Conservation (phyloP, 768 basidiomycete species). For the Pholiota microspora region DNA sequence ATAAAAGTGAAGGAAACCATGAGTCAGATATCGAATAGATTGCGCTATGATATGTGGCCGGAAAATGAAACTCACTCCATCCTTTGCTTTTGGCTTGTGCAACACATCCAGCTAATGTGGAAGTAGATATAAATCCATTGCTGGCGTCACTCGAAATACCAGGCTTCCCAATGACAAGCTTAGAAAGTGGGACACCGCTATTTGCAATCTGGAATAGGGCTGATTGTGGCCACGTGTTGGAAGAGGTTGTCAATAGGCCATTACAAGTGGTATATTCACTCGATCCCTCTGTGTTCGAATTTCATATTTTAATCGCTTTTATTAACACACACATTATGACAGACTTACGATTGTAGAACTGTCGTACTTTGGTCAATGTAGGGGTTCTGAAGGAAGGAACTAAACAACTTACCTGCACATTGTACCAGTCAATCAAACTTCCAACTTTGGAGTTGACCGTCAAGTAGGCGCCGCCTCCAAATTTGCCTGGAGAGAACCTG, state of each 20-base stretch:
- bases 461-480: constrained; percentile 51
- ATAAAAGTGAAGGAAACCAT: background rate
- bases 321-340: no score
- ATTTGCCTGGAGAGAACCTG: constrained; percentile 42
- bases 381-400: background rate
- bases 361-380: background rate
- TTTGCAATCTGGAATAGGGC: constrained; percentile 59
- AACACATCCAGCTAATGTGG: constrained; percentile 58
- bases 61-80: constrained; percentile 62
- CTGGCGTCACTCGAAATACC: constrained; percentile 47
- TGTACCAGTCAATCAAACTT: constrained; percentile 63
- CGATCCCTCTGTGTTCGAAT: constrained; percentile 46
- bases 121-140: constrained; percentile 60
- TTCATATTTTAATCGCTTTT: no score
- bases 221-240: constrained; percentile 59
- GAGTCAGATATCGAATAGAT: no score
- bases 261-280: constrained; percentile 62
- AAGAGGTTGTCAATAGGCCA: constrained; percentile 56
- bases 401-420: constrained; percentile 39
- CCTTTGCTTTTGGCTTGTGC: constrained; percentile 54
- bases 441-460: constrained; percentile 54
- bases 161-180: constrained; percentile 79
- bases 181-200: constrained; percentile 54
- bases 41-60: no score
- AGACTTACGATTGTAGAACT: constrained; percentile 45